Base-by-base conservation (phyloP, 345 rosid species). In the Ceriops decandra region DNA sequence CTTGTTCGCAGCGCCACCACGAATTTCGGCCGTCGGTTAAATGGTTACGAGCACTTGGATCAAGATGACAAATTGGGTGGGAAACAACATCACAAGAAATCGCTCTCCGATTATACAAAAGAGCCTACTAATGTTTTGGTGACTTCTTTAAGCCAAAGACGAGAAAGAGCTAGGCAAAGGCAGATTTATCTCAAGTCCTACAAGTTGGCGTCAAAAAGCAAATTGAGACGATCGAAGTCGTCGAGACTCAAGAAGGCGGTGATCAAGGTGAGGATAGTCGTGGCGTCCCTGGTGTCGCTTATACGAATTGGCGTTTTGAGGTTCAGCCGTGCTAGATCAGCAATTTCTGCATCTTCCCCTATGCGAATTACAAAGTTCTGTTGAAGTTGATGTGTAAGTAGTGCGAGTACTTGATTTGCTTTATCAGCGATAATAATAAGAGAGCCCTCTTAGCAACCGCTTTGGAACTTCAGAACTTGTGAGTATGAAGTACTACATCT, bases 141-240 rank as follows among this genome's bases (percentile, higher is more conserved):
- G 51, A n/a, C 63, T 47, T 79, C 83, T 28, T 35, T 60, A 1
- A 78, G 82, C 15, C 69, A 75, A 52, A 73, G 83, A 57, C 69
- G 74, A 7, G 74, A 68, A 62, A 74, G 85, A 70, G 85, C 85
- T 0, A 85, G 52, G 78, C 82, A 82, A 16, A 73, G 89, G 77
- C 86, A 61, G 75, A 74, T 83, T 20, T 85, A 80, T 46, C 77
- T 87, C 26, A 81, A 68, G 7, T 80, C 85, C 0, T 87, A 85
- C 74, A 82, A 69, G 75, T 62, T 87, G 59, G 62, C 81, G 1
- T 77, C 78, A 6, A 30, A 24, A 4, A 75, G 74, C 52, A 72
- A 35, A 22, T 57, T 70, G 57, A 66, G 69, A 58, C 61, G 72
- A 10, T 67, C 79, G 1, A 65, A 71, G 35, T 58, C 70, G 1